A percentile compares a stretch with the other conserved stretches of the same genome.
These are phyloP conservation scores for Pichia sp. DNA, from an alignment of 1,139 yeast species.

Conservation along the genomic window DNA sequence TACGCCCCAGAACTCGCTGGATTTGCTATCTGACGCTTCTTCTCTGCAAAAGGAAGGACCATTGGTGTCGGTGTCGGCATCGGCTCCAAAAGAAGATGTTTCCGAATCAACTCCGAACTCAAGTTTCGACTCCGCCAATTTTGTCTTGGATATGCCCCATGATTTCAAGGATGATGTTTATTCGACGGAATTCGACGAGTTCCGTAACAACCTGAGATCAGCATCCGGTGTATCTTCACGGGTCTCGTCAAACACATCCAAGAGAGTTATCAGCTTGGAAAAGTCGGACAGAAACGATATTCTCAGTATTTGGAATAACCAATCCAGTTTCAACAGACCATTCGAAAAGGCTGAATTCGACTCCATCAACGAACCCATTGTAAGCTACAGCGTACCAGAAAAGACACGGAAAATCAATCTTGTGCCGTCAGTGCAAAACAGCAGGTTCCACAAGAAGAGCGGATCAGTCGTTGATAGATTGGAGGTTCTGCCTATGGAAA, in stretches of 20 bases:
- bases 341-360: constrained; percentile 19
- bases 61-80: no score
- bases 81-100: no score
- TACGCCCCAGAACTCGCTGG: background rate
- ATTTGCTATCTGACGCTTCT: no score
- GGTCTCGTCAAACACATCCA: background rate
- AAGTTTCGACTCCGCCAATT: constrained; percentile 17
- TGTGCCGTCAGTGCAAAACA: constrained; percentile 13
- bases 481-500: constrained; percentile 10
- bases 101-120: background rate
- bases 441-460: constrained; percentile 4
- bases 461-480: constrained; percentile 8
- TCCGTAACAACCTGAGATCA: constrained; percentile 8
- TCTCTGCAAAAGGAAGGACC: no score
- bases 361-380: constrained; percentile 20
- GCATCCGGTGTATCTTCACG: constrained; percentile 7
- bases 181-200: constrained; percentile 11
- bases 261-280: constrained; percentile 17
- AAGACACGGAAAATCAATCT: constrained; percentile 1
- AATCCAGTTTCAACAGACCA: constrained; percentile 16
- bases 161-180: constrained; percentile 19
- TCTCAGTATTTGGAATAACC: constrained; percentile 26
- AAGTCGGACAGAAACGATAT: constrained; percentile 22
- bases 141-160: constrained; percentile 12
- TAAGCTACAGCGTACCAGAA: background rate